Percentiles rank a stretch among this genome's conserved stretches.
phyloP scores from a whole-genome alignment of 805 yeast species.

The Deakozyma indianensis region DNA sequence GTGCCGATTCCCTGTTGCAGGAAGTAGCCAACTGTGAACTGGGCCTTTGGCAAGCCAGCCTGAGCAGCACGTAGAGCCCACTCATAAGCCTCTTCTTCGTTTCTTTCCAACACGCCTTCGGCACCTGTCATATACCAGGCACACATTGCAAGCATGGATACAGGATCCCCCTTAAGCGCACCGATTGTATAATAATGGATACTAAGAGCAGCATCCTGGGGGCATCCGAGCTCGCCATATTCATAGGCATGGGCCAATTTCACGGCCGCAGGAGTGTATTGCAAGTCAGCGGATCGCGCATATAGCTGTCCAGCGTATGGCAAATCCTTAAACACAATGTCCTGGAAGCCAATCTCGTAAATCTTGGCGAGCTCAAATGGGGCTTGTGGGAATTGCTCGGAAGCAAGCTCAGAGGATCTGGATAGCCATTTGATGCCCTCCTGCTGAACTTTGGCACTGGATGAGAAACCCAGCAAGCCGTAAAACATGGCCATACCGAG shows the following conservation, averaged over 20 bases:
- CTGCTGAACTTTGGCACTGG: slow-evolving; percentile 53
- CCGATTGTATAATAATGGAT: slow-evolving; percentile 90
- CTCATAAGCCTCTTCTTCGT: slow-evolving; percentile 76
- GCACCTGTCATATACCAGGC: slow-evolving; percentile 95
- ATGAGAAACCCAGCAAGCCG: slow-evolving; percentile 66
- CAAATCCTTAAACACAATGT: slow-evolving; percentile 70
- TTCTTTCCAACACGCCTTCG: slow-evolving; percentile 64
- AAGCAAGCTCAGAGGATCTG: slow-evolving; percentile 74
- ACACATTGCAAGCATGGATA: slow-evolving; percentile 83
- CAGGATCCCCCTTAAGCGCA: slow-evolving; percentile 75
- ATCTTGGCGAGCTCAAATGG: slow-evolving; percentile 86
- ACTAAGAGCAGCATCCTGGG: slow-evolving; percentile 67
- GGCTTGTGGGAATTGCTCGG: slow-evolving; percentile 77
- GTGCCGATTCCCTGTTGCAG: slow-evolving; percentile 84
- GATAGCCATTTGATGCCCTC: slow-evolving; percentile 88
- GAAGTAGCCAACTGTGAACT: slow-evolving; percentile 71
- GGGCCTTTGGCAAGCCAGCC: slow-evolving; percentile 64
- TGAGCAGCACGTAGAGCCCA: slow-evolving; percentile 89
- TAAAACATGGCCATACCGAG: slow-evolving; percentile 78
- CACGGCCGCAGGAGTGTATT: slow-evolving; percentile 69
- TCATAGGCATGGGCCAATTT: slow-evolving; percentile 76
- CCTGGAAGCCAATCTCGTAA: slow-evolving; percentile 70
- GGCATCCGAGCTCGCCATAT: slow-evolving; percentile 49
- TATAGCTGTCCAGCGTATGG: slow-evolving; percentile 77
- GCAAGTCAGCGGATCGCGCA: slow-evolving; percentile 78